Evolutionary conservation across 228 moss, liverwort and hornwort genomes (phyloP), one percentile per base, ranked within the genome.

Genomic region (Sphagnum magellanicum): DNA sequence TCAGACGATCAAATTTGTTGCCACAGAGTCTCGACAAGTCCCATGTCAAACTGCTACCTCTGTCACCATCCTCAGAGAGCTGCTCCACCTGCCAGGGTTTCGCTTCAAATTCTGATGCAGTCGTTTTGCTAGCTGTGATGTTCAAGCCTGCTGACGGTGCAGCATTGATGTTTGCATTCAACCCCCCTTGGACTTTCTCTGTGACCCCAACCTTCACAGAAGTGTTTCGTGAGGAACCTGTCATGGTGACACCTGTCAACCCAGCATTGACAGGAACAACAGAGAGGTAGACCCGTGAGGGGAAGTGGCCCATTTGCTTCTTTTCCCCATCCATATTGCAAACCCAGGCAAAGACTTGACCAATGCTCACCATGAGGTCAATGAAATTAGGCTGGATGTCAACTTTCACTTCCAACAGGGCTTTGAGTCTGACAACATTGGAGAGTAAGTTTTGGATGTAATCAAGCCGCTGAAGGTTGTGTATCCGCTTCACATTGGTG

Each of bases 81-180:
- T 87, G 84, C 75, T 87, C 87, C 81, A 87, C 60, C 6, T 52
- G 66, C 87, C 87, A 87, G 1, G 84, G 84, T 68, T 81, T 87
- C 6, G 74, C 82, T 57, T 85, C 79, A 12, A 82, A 4, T 32
- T 85, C 82, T 0, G 82, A 71, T 0, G 6, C 68, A 7, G 60
- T 66, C 1, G 63, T 63, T 6, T 16, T 85, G n/a, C 77, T 77
- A 0, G 50, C 79, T 51, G 64, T 67, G 14, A 85, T 67, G 10
- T 53, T 50, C 49, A 85, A 70, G 0, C 79, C 81, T 3, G 81
- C 85, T 12, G 85, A 69, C 0, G 74, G 68, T 1, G 77, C 48
- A 4, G 55, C 8, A 16, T 82, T 85, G 0, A 82, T 48, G 0
- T 72, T 69, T 1, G 73, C 75, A 7, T 1, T 12, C 50, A 85